Evolutionary conservation across 2,329 filamentous ascomycete species (phyloP), one percentile per base, ranked within the genome.

Genomic region (Balansia obtecta): DNA sequence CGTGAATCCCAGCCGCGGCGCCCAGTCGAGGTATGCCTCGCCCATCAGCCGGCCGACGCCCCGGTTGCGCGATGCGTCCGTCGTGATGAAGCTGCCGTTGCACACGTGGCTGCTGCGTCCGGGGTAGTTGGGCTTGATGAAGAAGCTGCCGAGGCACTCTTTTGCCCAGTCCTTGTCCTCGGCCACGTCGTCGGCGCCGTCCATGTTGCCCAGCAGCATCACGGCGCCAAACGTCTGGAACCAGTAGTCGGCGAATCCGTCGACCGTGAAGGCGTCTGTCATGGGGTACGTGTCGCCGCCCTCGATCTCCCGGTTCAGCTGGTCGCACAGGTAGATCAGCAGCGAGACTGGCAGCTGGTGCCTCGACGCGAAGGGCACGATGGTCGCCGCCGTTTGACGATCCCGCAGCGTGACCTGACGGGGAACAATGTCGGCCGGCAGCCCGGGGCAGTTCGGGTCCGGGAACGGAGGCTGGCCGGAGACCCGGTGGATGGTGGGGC

Each of bases 81-180:
- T 88, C 53, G 88, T 84, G 48, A 89, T 72, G 62, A 89, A 88
- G 33, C 83, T 84, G 52, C 80, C 90, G 62, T 94, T 96, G 72
- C 88, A 95, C 47, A 95, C 80, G 71, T 95, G 89, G 66, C 86
- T 93, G 69, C 86, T 93, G 52, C 89, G 79, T 45, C 89, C 89
- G 0, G 89, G 88, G 65, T 95, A 95, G 67, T 95, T 95, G 45
- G 89, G 88, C 70, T 93, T 90, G 74, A 95, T 86, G 69, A 93
- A 94, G 69, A 95, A 95, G 69, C 87, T 94, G 51, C 89, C 89
- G 42, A 95, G 71, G 60, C 88, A 95, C 60, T 85, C 76, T 61
- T 82, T 83, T 56, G 81, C 78, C 88, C 89, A 95, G 66, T 91
- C 86, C 56, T 74, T 72, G 66, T 75, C 67, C 68, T 82, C 68